Conservation (phyloP, 2,329 filamentous ascomycete species). For the Claviceps citrina region DNA sequence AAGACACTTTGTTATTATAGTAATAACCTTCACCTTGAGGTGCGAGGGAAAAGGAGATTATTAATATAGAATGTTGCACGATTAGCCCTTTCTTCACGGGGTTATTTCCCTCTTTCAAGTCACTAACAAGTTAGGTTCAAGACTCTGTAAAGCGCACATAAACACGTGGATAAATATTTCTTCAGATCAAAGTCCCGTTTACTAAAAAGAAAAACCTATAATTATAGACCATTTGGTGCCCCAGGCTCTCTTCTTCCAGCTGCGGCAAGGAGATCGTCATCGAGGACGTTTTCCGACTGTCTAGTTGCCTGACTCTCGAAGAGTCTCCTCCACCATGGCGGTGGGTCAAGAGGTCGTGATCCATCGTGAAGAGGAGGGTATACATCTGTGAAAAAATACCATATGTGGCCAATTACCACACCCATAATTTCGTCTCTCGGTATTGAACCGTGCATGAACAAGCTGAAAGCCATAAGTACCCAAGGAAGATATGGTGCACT, state of each 20-base stretch:
- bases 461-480: constrained; percentile 85
- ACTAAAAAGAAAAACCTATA: not conserved
- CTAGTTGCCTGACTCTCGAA: constrained; percentile 47
- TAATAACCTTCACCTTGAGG: too few relatives aligned
- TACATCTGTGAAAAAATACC: constrained; percentile 96
- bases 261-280: constrained; percentile 48
- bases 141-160: too few relatives aligned
- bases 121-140: too few relatives aligned
- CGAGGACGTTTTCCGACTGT: constrained; percentile 37
- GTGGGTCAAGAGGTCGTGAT: constrained; percentile 74
- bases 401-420: constrained; percentile 85
- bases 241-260: constrained; percentile 21
- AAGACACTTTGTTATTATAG: too few relatives aligned
- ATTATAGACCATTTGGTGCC: constrained; percentile 1
- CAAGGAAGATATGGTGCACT: constrained; percentile 89
- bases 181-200: not conserved
- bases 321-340: constrained; percentile 73
- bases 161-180: too few relatives aligned
- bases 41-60: too few relatives aligned
- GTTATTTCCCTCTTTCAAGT: too few relatives aligned
- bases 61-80: too few relatives aligned
- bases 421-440: constrained; percentile 96
- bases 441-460: constrained; percentile 76
- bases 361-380: constrained; percentile 83
- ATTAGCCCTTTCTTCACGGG: too few relatives aligned